phyloP scores from a whole-genome alignment of 192 early-diverging fungal species.

The Backusella morwellensis region DNA sequence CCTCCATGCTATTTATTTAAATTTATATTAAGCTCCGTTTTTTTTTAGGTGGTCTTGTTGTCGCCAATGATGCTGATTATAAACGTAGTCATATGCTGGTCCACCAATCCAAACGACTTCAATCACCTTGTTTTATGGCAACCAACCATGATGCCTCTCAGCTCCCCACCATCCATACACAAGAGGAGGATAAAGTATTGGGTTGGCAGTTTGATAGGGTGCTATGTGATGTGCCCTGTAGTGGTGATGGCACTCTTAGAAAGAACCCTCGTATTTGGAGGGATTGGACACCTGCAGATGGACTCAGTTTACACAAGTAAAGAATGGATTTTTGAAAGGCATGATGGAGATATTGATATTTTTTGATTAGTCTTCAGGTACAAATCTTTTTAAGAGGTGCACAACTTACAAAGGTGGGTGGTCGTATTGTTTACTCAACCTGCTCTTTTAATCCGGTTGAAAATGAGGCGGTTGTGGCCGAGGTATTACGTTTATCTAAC shows the following conservation, averaged over 20 bases:
- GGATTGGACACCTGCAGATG: slow-evolving; percentile 75
- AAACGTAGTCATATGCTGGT: slow-evolving; percentile 91
- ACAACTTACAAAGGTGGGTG: slow-evolving; percentile 86
- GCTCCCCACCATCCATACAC: slow-evolving; percentile 70
- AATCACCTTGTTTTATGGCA: slow-evolving; percentile 88
- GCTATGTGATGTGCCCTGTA: slow-evolving; percentile 95
- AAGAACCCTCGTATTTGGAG: slow-evolving; percentile 94
- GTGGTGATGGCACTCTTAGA: slow-evolving; percentile 95
- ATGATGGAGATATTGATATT: neutral
- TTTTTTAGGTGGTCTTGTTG: slow-evolving; percentile 67
- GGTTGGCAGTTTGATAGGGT: slow-evolving; percentile 88
- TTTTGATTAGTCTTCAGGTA: slow-evolving; percentile 58
- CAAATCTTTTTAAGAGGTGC: slow-evolving; percentile 86
- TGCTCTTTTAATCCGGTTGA: slow-evolving; percentile 98
- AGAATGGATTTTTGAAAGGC: neutral
- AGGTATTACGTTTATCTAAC: slow-evolving; percentile 60
- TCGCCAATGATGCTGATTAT: slow-evolving; percentile 96
- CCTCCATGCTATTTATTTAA: neutral
- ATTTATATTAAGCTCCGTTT: neutral
- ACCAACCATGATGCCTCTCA: slow-evolving; percentile 94
- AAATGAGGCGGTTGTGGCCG: slow-evolving; percentile 94
- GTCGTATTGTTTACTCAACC: slow-evolving; percentile 95
- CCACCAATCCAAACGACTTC: slow-evolving; percentile 91
- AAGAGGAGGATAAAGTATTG: neutral
- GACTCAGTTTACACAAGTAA: slow-evolving; percentile 71